A percentile compares a stretch with the other conserved stretches of the same genome.
These are phyloP conservation scores for Pleurotus platypus DNA, from an alignment of 768 basidiomycete species.

Conservation along the genomic window DNA sequence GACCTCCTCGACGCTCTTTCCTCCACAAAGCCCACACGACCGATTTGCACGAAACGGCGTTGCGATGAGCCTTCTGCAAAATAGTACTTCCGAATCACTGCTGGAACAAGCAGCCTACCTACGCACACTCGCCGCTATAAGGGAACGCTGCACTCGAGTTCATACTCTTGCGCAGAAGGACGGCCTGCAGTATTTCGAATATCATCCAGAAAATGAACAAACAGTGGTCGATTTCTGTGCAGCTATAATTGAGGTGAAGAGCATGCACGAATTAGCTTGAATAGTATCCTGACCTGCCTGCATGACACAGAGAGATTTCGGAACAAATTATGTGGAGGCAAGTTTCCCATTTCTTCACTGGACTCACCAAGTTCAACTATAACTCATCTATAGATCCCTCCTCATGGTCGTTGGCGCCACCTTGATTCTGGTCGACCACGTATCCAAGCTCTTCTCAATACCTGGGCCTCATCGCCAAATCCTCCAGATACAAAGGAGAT, in stretches of 20 bases:
- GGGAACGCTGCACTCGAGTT: slow-evolving; percentile 79
- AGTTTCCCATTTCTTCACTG: slow-evolving; percentile 17
- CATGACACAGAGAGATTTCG: slow-evolving; percentile 71
- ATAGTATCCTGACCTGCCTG: background rate
- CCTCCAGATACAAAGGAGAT: slow-evolving; percentile 53
- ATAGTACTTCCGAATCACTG: slow-evolving; percentile 10
- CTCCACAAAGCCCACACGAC: too few species aligned
- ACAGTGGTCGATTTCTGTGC: slow-evolving; percentile 73
- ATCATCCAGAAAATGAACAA: slow-evolving; percentile 72
- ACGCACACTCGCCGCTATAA: slow-evolving; percentile 84
- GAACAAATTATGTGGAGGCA: slow-evolving; percentile 60
- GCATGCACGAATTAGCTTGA: background rate
- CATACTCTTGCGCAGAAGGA: slow-evolving; percentile 72
- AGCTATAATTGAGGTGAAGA: slow-evolving; percentile 69
- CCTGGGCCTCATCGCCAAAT: slow-evolving; percentile 45
- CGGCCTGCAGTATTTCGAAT: slow-evolving; percentile 82
- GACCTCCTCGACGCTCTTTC: too few species aligned
- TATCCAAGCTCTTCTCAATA: slow-evolving; percentile 52
- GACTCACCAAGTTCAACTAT: background rate
- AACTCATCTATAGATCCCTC: slow-evolving; percentile 56
- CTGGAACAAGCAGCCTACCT: slow-evolving; percentile 61
- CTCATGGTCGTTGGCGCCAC: slow-evolving; percentile 89
- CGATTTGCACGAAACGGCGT: background rate
- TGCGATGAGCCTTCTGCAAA: slow-evolving; percentile 8
- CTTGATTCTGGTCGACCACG: slow-evolving; percentile 69